These are phyloP conservation scores for Leccinum griseonigrum DNA, from an alignment of 1,284 basidiomycete species.

Conservation along the genomic window DNA sequence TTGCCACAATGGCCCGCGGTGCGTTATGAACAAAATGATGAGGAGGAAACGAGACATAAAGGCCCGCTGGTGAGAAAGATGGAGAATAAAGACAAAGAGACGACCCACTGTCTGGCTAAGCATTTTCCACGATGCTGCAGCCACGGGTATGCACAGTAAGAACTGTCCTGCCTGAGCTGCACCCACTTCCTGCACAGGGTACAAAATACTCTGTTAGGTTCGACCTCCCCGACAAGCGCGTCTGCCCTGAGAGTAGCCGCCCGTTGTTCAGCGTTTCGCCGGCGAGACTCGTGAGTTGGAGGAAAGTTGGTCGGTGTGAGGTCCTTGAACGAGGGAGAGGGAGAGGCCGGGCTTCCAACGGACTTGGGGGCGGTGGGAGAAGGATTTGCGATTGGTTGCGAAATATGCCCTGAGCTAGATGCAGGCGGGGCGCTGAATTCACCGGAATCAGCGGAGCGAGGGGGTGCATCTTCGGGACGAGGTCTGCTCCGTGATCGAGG, in stretches of 20 bases:
- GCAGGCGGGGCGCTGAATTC: constrained; percentile 11
- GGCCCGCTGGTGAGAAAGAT: constrained; percentile 9
- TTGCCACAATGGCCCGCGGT: not conserved
- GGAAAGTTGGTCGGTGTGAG: constrained; percentile 49
- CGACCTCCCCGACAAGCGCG: constrained; percentile 59
- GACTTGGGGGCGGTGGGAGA: constrained; percentile 13
- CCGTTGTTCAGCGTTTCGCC: constrained; percentile 72
- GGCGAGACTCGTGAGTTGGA: constrained; percentile 57
- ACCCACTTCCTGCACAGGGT: constrained; percentile 75
- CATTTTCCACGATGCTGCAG: constrained; percentile 72
- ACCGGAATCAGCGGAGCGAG: constrained; percentile 9
- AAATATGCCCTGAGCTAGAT: constrained; percentile 8
- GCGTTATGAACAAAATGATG: constrained; percentile 9
- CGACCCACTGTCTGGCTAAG: constrained; percentile 59
- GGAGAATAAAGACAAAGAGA: constrained; percentile 2
- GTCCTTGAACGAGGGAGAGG: constrained; percentile 47
- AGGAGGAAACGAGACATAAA: constrained; percentile 4
- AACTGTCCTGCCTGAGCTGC: constrained; percentile 67
- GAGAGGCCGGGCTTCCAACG: constrained; percentile 25
- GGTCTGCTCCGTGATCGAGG: constrained; percentile 12
- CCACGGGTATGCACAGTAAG: constrained; percentile 77
- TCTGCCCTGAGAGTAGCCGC: constrained; percentile 65
- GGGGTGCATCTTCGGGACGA: constrained; percentile 11
- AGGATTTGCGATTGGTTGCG: constrained; percentile 15
- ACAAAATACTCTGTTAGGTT: constrained; percentile 74